Base-by-base conservation (phyloP, 2,329 filamentous ascomycete genomes). In the Penicillium sp. region DNA sequence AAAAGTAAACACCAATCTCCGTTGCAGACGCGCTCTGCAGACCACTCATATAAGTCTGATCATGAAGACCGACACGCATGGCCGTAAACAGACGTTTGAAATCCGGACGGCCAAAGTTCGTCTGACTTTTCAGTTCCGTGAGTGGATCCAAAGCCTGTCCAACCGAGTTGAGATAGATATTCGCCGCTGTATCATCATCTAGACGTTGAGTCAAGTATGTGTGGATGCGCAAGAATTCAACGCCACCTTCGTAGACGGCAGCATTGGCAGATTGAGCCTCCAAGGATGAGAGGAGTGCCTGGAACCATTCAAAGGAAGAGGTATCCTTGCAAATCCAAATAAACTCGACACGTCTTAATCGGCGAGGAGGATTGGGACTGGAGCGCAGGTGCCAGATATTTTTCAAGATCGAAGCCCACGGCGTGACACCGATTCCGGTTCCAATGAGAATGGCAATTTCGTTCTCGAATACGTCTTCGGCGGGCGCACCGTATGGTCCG, bases 261-360 rank as follows among this genome's bases (percentile, higher is more conserved):
- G 82, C 82, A 49, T 84, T 85, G 28, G 83, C 81, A 43, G 87
- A 91, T 68, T 98, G 93, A 31, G 84, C 79, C 72, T 98, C 93
- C 20, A 98, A 86, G 0, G 89, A 95, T 0, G 88, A 88, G 13
- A 98, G 81, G 0, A 98, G 83, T 1, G 88, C 90, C 69, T 98
- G 93, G 78, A 98, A 97, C 93, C 93, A 98, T 74, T 97, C 93
- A 65, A 98, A 98, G 0, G 91, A 95, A 29, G 82, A 87, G 0
- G 91, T 95, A 66, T 96, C 91, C 70, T 88, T 93, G 80, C 92
- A 96, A 44, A 97, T 86, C 93, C 93, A 98, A 76, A 98, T 95
- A 73, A 98, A 98, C 71, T 98, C 93, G 28, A 98, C 92, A 69
- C 93, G 87, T 52, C 90, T 88, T 41, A 98, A 84, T 66, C 92